Base-by-base conservation (phyloP, 2,329 filamentous ascomycete genomes). In the Fusarium palustre region DNA sequence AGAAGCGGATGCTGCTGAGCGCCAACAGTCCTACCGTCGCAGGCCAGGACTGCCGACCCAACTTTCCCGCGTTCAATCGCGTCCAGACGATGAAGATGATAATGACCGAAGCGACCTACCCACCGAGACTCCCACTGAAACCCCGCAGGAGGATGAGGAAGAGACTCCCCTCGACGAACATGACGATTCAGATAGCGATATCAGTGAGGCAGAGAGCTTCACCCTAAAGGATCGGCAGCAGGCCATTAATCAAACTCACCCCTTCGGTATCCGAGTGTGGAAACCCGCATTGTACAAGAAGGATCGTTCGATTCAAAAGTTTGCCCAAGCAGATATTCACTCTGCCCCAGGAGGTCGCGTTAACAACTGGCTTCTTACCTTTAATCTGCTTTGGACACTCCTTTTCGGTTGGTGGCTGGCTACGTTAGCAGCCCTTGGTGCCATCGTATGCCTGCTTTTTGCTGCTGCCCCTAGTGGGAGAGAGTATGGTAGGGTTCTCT, bases 231-330 rank as follows among this genome's bases (percentile, higher is more conserved):
- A 99, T 79, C 90, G 96, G 58, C 96, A 99, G 81, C 90, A 97
- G 78, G 96, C 96, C 70, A 99, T 99, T 84, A 99, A 99, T 81
- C 91, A 97, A 79, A 99, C 96, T 1, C 96, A 99, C 84, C 96
- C 96, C 1, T 99, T 99, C 75, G 96, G 96, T 84, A 98, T 99
- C 77, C 90, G 97, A 78, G 93, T 99, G 68, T 99, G 96, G 96
- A 99, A 99, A 80, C 96, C 96, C 43, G 97, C 96, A 2, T 80
- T 99, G 68, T 99, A 99, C 86, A 99, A 99, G 82, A 99, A 99
- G 80, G 91, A 92, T 74, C 90, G 96, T 59, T 99, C 96, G 1
- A 97, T 99, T 38, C 94, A 98, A 79, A 96, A 97, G 80, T 97
- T 91, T 47, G 96, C 96, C 8, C 95, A 98, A 81, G 94, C 92